Base-by-base conservation (phyloP, 306 rosid species). In the Abrus precatorius region DNA sequence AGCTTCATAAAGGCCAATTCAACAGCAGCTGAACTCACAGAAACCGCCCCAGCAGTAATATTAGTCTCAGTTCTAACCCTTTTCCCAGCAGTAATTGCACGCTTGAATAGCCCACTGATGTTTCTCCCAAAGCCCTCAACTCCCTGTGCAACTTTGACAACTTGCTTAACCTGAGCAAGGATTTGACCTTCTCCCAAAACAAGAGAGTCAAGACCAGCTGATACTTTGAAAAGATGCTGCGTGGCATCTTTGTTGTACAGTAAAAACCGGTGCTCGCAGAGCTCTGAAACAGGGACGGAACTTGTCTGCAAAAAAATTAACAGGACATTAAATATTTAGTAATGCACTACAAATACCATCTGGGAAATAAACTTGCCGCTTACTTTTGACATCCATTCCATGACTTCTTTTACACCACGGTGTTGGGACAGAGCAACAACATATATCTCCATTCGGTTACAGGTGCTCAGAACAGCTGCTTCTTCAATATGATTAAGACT, bases 171-270 rank as follows among this genome's bases (percentile, higher is more conserved):
- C 86, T 96, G 99, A 63, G 99, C 91, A 88, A 96, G 99, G 73
- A 96, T 93, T 81, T 96, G 99, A 80, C 99, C 99, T 86, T 96
- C 99, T 79, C 98, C 99, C n/a, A 93, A 90, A 53, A 96, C 99
- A 74, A 96, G 97, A 83, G 99, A 96, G 60, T 96, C 99, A 3
- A 96, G 98, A 53, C 99, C 99, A 1, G 99, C 98, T 47, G 99
- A 93, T 44, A 93, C 99, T 72, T 96, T 97, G 61, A 96, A 95
- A 65, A 96, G 56, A 78, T 96, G 99, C 49, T 92, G 94, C 1
- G 97, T 93, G 64, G 97, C 99, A 84, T 96, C 99, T 0, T 89
- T 88, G 88, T 96, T 90, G 84, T 93, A 88, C 66, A 93, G 93
- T 67, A 96, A 82, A 86, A 96, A 96, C 40, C 89, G 88, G 87